Evolutionary conservation across 108 stramenopile species (phyloP).

Genomic region (Poteriospumella lacustris): DNA sequence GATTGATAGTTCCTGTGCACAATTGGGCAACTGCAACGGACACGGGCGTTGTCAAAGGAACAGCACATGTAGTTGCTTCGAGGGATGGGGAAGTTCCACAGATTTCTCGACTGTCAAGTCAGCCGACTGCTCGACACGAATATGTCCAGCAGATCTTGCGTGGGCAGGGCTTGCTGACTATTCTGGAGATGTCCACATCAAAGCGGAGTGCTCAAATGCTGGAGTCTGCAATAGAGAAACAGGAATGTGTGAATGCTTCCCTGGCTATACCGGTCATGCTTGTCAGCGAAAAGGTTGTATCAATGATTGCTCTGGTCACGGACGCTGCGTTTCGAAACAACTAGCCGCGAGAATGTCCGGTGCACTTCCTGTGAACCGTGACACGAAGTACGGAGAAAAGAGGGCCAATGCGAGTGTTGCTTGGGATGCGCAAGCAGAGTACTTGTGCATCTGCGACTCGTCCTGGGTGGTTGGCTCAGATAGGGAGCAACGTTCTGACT

Average conservation of each 20-base stretch:
- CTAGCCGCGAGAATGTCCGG: neutral
- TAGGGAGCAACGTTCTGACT: neutral
- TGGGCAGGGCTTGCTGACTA: no score
- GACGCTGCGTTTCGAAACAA: neutral
- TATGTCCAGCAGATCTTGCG: no score
- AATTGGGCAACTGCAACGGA: no score
- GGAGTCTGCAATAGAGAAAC: slow-evolving; percentile 51
- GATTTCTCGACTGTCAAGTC: no score
- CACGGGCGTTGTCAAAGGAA: no score
- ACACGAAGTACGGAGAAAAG: neutral
- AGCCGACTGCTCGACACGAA: no score
- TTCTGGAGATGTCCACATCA: neutral
- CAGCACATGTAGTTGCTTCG: no score
- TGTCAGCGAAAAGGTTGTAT: slow-evolving; percentile 58
- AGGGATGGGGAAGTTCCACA: no score
- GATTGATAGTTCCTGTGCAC: no score
- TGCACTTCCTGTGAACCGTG: neutral
- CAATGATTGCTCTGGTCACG: slow-evolving; percentile 6
- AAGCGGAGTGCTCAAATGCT: slow-evolving; percentile 30
- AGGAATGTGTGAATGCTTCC: slow-evolving; percentile 55
- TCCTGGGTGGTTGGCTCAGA: slow-evolving; percentile 5
- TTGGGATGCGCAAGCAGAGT: neutral
- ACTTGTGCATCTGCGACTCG: neutral
- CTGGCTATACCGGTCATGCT: slow-evolving; percentile 58
- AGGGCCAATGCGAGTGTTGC: neutral